These are phyloP conservation scores for Capillidium rhysosporum DNA, from an alignment of 371 early-diverging fungal genomes.

Conservation along the genomic window DNA sequence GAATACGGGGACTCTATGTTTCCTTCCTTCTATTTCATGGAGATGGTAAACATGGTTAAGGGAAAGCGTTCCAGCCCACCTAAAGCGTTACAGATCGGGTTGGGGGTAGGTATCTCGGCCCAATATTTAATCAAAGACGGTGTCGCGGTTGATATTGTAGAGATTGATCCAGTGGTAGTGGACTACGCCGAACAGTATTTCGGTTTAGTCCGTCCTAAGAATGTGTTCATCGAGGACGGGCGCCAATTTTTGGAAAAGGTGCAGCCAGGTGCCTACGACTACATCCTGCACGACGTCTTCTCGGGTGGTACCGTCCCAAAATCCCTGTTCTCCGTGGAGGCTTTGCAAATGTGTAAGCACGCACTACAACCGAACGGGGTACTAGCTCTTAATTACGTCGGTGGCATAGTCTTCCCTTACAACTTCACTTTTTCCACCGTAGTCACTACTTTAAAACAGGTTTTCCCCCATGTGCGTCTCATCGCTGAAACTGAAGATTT, in stretches of 20 bases:
- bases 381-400: constrained; percentile 51
- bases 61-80: background rate
- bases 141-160: constrained; percentile 45
- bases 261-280: constrained; percentile 31
- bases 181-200: constrained; percentile 42
- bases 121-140: constrained; percentile 29
- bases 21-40: constrained; percentile 51
- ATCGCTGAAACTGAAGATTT: constrained; percentile 21
- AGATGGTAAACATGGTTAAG: constrained; percentile 14
- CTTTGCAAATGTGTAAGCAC: constrained; percentile 26
- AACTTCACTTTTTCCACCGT: constrained; percentile 22
- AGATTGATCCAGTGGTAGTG: constrained; percentile 49
- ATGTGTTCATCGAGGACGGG: constrained; percentile 41
- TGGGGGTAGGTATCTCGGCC: constrained; percentile 60
- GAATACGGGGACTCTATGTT: constrained; percentile 41
- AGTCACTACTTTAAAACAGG: constrained; percentile 22
- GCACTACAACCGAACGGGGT: constrained; percentile 52
- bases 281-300: constrained; percentile 73
- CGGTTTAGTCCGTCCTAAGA: constrained; percentile 23
- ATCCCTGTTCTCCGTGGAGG: constrained; percentile 40
- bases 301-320: constrained; percentile 56
- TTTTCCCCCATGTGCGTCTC: constrained; percentile 29
- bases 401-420: constrained; percentile 18
- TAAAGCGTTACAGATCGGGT: constrained; percentile 18
- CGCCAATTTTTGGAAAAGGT: background rate